phyloP scores from a whole-genome alignment of 1,284 basidiomycete genomes.

The Leccinum angustisporum region DNA sequence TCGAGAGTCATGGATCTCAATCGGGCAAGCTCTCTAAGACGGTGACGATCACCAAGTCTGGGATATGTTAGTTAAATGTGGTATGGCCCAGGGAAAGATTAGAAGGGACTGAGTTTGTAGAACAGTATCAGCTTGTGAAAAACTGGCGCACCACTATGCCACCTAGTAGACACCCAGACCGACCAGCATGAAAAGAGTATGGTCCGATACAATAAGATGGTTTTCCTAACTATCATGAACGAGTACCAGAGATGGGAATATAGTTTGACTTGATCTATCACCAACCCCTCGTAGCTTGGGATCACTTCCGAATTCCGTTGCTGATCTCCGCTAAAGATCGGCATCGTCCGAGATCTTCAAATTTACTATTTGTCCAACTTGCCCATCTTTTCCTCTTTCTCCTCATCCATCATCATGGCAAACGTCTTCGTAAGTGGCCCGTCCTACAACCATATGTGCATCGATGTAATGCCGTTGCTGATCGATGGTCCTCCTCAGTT shows the following conservation, averaged over 20 bases:
- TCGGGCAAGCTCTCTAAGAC: conserved; percentile 47
- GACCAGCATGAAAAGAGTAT: background rate
- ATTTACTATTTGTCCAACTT: background rate
- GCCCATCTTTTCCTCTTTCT: background rate
- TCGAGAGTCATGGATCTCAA: conserved; percentile 60
- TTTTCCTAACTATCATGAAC: background rate
- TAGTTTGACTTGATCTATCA: background rate
- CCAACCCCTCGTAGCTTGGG: background rate
- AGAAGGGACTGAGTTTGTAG: background rate
- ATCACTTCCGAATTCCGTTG: conserved; percentile 8
- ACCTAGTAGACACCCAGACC: background rate
- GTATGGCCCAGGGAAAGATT: background rate
- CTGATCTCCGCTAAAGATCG: conserved; percentile 1
- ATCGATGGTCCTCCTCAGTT: conserved; percentile 48
- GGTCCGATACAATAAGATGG: background rate
- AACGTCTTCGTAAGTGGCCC: conserved; percentile 43
- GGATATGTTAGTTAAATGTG: conserved; percentile 42
- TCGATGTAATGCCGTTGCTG: background rate
- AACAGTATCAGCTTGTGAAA: background rate
- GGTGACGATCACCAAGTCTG: conserved; percentile 55
- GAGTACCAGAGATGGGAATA: background rate
- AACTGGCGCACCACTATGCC: background rate
- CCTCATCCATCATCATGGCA: conserved; percentile 35
- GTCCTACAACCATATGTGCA: background rate
- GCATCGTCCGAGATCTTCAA: conserved; percentile 4